phyloP scores from a whole-genome alignment of 169 alveolate species.

The Eimeria brunetti region DNA sequence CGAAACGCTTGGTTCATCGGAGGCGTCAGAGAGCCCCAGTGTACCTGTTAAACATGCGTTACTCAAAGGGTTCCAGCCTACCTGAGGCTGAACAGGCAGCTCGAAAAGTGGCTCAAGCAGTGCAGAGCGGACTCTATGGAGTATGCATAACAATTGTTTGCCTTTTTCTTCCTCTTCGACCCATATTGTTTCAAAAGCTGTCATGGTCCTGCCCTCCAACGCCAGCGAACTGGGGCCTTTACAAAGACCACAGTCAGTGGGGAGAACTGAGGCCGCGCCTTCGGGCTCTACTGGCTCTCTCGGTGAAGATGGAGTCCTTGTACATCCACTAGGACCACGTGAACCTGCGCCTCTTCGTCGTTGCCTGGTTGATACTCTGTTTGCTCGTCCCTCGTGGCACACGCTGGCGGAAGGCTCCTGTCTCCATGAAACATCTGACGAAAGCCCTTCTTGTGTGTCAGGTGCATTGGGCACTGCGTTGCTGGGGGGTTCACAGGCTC shows the following conservation, averaged over 20 bases:
- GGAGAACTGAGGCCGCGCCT: neutral
- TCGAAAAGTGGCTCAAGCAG: constrained; percentile 65
- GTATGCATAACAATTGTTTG: neutral
- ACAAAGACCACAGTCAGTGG: neutral
- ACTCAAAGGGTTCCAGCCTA: neutral
- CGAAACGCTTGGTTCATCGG: constrained; percentile 60
- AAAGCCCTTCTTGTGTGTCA: constrained; percentile 1
- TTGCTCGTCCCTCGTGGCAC: neutral
- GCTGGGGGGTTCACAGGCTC: neutral
- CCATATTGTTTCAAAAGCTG: neutral
- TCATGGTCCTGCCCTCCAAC: neutral
- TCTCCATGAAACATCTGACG: neutral
- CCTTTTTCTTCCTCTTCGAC: constrained; percentile 19
- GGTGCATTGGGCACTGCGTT: neutral
- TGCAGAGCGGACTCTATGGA: constrained; percentile 30
- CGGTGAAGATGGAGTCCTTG: neutral
- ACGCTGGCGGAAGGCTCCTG: neutral
- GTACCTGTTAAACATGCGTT: neutral
- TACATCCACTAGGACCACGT: constrained; percentile 16
- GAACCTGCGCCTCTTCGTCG: constrained; percentile 50
- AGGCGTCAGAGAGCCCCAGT: neutral
- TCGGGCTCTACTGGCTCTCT: neutral
- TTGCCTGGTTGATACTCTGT: constrained; percentile 18
- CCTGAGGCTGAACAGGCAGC: constrained; percentile 4
- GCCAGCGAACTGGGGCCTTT: neutral